Percentiles rank a stretch among this genome's conserved stretches.
phyloP scores from a whole-genome alignment of 2,329 filamentous ascomycete species.

The Myrmaecium sp. region DNA sequence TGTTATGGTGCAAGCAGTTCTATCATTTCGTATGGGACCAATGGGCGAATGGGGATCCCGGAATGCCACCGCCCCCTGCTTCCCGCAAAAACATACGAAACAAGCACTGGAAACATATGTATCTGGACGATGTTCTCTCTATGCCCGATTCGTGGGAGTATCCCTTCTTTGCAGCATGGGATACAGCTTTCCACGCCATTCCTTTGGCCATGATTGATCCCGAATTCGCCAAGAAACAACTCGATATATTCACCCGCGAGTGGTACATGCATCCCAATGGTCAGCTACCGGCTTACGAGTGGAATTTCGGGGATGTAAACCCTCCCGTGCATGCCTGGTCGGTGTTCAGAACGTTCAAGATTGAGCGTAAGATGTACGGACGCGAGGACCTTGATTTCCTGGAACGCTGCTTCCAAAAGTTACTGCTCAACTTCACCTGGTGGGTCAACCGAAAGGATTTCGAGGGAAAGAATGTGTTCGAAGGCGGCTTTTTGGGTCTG shows the following conservation, averaged over 20 bases:
- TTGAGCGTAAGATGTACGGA: conserved; percentile 93
- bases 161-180: conserved; percentile 95
- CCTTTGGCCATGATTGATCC: conserved; percentile 93
- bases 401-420: conserved; percentile 89
- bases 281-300: conserved; percentile 83
- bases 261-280: conserved; percentile 99
- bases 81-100: conserved; percentile 70
- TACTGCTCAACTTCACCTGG: conserved; percentile 95
- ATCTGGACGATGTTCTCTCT: conserved; percentile 86
- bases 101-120: conserved; percentile 81
- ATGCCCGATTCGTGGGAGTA: conserved; percentile 99
- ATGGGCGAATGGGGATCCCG: conserved; percentile 88
- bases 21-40: conserved; percentile 97
- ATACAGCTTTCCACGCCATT: conserved; percentile 93
- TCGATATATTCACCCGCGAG: conserved; percentile 87
- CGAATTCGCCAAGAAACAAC: conserved; percentile 94
- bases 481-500: conserved; percentile 84
- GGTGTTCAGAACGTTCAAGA: conserved; percentile 91
- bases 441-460: conserved; percentile 96
- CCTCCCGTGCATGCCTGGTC: conserved; percentile 95
- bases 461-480: conserved; percentile 93
- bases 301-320: conserved; percentile 97
- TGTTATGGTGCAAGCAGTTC: conserved; percentile 98
- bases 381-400: conserved; percentile 89
- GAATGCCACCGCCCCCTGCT: conserved; percentile 69